phyloP scores from a whole-genome alignment of 2,329 filamentous ascomycete genomes.

The Phaeophleospora eucalypticola region DNA sequence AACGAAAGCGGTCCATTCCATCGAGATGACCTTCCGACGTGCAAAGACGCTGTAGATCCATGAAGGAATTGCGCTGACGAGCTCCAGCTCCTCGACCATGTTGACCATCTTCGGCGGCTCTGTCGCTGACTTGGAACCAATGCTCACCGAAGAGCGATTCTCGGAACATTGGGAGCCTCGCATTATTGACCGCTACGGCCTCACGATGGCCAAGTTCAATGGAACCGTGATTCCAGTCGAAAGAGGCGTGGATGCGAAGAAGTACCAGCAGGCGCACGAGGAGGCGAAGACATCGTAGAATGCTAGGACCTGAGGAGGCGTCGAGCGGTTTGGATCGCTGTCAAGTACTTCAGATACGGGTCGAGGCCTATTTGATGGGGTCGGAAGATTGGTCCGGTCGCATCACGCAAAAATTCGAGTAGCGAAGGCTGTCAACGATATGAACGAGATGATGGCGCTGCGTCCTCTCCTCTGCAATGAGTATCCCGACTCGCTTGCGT shows the following conservation, averaged over 20 bases:
- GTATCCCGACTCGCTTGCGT: no score
- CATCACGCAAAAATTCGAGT: no score
- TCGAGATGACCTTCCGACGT: no score
- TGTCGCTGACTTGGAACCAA: constrained; percentile 37
- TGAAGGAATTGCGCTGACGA: no score
- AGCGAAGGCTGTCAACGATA: no score
- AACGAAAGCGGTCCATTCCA: no score
- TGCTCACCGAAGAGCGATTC: constrained; percentile 41
- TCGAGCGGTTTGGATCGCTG: not conserved
- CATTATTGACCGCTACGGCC: constrained; percentile 35
- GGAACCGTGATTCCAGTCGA: constrained; percentile 39
- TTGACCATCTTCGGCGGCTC: constrained; percentile 40
- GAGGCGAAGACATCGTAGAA: not conserved
- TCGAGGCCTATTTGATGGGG: no score
- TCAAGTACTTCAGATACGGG: not conserved
- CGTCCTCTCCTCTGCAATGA: no score
- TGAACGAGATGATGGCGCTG: no score
- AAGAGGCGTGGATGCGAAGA: constrained; percentile 33
- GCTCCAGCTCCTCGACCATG: constrained; percentile 40
- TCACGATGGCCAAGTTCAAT: constrained; percentile 44
- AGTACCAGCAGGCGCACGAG: constrained; percentile 15
- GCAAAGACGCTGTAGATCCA: no score
- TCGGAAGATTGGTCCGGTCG: no score
- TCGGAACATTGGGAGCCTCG: constrained; percentile 41
- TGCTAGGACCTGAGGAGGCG: not conserved